Percentiles rank a stretch among this genome's conserved stretches.
Evolutionary conservation across 2,329 filamentous ascomycete species (phyloP).

Genomic region (Exophiala lecanii-corni): DNA sequence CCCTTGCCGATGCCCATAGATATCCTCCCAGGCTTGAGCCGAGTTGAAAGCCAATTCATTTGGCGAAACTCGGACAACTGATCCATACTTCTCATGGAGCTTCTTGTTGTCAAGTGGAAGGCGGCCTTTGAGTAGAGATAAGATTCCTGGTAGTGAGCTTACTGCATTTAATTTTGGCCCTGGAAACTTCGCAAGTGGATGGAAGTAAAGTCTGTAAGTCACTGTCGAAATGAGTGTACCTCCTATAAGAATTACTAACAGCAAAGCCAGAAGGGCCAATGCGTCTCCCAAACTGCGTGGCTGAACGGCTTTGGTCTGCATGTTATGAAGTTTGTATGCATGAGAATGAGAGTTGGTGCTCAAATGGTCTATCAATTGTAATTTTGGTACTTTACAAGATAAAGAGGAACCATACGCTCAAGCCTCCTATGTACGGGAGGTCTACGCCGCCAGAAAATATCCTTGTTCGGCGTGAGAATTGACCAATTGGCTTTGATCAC

Average conservation of each 20-base stretch:
- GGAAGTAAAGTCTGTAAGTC: constrained; percentile 31
- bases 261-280: not conserved
- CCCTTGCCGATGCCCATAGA: constrained; percentile 28
- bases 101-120: constrained; percentile 9
- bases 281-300: not conserved
- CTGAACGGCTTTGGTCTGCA: not conserved
- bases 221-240: not conserved
- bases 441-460: no score
- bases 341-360: no score
- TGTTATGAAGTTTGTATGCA: no score
- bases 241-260: not conserved
- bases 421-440: no score
- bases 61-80: constrained; percentile 30
- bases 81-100: constrained; percentile 29
- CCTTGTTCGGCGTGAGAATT: no score
- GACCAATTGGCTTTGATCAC: no score
- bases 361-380: no score
- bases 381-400: no score
- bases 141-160: constrained; percentile 11
- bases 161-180: constrained; percentile 26
- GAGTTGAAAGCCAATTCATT: constrained; percentile 29
- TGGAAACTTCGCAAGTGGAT: constrained; percentile 29
- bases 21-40: constrained; percentile 29
- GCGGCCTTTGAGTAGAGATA: constrained; percentile 16
- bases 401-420: no score